phyloP scores from a whole-genome alignment of 2,329 filamentous ascomycete genomes.

The Colletotrichum sp. region DNA sequence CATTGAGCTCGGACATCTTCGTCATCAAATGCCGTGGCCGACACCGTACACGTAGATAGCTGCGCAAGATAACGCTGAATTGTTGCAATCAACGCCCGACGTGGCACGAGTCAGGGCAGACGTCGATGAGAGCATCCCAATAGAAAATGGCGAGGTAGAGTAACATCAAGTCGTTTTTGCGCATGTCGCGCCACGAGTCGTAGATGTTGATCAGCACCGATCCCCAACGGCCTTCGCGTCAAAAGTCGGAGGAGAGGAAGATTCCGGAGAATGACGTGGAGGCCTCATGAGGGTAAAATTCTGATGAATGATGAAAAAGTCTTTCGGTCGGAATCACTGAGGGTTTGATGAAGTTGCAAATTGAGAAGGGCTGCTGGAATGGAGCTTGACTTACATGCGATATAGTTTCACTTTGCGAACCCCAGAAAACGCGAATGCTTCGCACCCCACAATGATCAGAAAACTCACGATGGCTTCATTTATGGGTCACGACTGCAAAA shows the following conservation, averaged over 20 bases:
- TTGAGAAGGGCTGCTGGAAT: neutral
- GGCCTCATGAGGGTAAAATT: neutral
- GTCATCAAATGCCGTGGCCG: neutral
- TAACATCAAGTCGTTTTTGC: neutral
- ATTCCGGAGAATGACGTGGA: neutral
- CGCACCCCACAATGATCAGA: neutral
- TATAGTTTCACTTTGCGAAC: neutral
- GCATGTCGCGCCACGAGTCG: neutral
- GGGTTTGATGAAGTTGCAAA: neutral
- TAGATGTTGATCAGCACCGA: neutral
- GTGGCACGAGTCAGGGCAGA: constrained; percentile 13
- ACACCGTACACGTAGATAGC: neutral
- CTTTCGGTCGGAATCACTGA: neutral
- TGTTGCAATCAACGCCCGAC: constrained; percentile 4
- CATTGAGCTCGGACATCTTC: neutral
- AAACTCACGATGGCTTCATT: constrained; percentile 18
- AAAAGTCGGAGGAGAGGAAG: neutral
- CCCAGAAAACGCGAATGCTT: neutral
- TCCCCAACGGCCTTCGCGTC: neutral
- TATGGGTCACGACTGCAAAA: neutral
- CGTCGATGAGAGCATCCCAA: neutral
- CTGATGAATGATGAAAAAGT: neutral
- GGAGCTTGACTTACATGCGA: neutral
- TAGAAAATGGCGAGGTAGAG: neutral
- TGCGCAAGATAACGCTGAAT: neutral